These are phyloP conservation scores for Cicer bijugum DNA, from an alignment of 306 rosid species.

Conservation along the genomic window DNA sequence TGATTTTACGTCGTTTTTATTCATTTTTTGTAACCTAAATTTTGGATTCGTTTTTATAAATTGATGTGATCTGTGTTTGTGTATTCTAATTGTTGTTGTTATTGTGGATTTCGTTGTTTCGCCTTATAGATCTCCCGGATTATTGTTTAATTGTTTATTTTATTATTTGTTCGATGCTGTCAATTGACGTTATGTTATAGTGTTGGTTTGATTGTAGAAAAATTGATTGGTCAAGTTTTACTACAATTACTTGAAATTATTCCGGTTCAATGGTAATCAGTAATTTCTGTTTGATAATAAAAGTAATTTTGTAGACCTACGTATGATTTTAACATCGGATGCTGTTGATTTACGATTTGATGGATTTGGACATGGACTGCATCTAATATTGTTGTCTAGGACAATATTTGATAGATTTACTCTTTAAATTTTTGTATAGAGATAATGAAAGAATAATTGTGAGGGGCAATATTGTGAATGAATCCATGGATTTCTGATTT, in stretches of 20 bases:
- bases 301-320: not conserved
- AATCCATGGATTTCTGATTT: not conserved
- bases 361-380: not conserved
- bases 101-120: not conserved
- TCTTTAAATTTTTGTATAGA: not conserved
- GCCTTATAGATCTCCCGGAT: not conserved
- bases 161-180: not conserved
- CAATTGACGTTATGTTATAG: not conserved
- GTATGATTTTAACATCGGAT: not conserved
- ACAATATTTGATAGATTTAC: not conserved
- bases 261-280: no score
- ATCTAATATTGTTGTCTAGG: not conserved
- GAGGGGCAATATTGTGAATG: not conserved
- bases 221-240: no score
- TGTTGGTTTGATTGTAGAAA: constrained; percentile 5
- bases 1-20: not conserved
- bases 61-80: not conserved
- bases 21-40: not conserved
- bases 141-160: constrained; percentile 3
- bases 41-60: no score
- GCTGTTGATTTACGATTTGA: not conserved
- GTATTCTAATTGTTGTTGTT: not conserved
- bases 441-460: not conserved
- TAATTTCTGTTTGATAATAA: not conserved
- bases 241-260: no score